Evolutionary conservation across 2,329 filamentous ascomycete species (phyloP).

Genomic region (Fusarium sp.): DNA sequence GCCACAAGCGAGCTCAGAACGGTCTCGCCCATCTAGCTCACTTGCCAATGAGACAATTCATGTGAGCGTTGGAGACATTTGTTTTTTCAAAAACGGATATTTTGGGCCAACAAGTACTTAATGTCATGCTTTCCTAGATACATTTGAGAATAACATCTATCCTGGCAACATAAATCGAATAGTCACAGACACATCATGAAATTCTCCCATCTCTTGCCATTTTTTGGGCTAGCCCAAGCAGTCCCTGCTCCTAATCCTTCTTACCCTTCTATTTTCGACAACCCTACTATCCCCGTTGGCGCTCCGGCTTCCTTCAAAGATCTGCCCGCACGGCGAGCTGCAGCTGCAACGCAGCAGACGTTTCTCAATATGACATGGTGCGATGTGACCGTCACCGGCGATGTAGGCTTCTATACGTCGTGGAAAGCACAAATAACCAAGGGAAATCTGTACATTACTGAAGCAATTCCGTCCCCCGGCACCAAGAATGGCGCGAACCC

Average conservation of each 20-base stretch:
- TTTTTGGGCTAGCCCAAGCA: not conserved
- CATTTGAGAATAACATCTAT: not conserved
- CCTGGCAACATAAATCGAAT: not conserved
- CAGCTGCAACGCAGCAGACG: too few species aligned
- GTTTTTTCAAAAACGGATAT: too few species aligned
- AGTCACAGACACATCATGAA: not conserved
- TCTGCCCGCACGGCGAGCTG: not conserved
- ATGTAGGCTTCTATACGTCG: not conserved
- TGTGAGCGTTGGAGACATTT: not conserved
- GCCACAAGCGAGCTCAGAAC: not conserved
- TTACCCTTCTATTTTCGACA: not conserved
- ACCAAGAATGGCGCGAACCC: not conserved
- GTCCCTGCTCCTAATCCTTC: not conserved
- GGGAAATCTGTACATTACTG: not conserved
- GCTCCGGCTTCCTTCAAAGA: accelerated
- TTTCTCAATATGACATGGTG: not conserved
- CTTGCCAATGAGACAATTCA: not conserved
- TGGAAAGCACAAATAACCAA: too few species aligned
- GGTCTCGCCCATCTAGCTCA: not conserved
- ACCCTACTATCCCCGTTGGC: not conserved
- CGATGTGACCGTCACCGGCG: not conserved
- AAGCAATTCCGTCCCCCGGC: not conserved
- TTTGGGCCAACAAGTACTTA: not conserved
- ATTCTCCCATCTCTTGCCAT: not conserved
- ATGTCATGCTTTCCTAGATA: not conserved